phyloP scores from a whole-genome alignment of 352 stramenopile genomes.

The Phytophthora cactorum region DNA sequence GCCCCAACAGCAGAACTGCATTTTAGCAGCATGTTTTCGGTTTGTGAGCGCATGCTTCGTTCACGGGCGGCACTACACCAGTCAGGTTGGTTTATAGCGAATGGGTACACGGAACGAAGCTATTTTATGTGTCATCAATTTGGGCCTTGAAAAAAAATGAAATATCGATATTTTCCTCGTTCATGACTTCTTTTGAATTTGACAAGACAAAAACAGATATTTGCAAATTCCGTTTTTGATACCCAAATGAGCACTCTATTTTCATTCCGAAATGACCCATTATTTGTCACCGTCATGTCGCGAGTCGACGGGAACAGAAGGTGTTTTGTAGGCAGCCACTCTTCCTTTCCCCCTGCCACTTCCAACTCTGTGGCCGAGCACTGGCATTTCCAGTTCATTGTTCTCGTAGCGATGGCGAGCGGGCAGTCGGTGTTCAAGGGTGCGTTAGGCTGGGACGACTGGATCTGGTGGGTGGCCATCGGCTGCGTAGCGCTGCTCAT shows the following conservation, averaged over 20 bases:
- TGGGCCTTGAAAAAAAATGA: too few relatives aligned
- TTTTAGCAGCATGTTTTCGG: constrained; percentile 1
- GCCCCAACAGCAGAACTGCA: background rate
- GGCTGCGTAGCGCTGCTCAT: constrained; percentile 68
- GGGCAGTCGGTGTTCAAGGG: constrained; percentile 73
- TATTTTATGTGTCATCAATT: too few relatives aligned
- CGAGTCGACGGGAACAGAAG: background rate
- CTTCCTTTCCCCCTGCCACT: background rate
- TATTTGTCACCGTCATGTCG: background rate
- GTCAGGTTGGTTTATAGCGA: too few relatives aligned
- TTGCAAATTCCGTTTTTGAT: too few relatives aligned
- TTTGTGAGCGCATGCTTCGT: background rate
- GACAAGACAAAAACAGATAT: too few relatives aligned
- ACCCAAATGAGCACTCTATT: too few relatives aligned
- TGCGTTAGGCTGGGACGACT: constrained; percentile 77
- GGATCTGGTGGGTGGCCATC: constrained; percentile 80
- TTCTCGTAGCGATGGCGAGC: constrained; percentile 33
- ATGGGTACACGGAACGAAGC: too few relatives aligned
- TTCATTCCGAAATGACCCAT: background rate
- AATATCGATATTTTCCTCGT: too few relatives aligned
- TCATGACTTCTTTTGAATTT: too few relatives aligned
- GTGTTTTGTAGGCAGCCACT: background rate
- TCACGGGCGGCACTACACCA: background rate
- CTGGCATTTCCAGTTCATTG: background rate
- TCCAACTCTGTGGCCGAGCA: background rate